Evolutionary conservation across 805 yeast species (phyloP), one percentile per base, ranked within the genome.

Genomic region (Candida endomychidarum): DNA sequence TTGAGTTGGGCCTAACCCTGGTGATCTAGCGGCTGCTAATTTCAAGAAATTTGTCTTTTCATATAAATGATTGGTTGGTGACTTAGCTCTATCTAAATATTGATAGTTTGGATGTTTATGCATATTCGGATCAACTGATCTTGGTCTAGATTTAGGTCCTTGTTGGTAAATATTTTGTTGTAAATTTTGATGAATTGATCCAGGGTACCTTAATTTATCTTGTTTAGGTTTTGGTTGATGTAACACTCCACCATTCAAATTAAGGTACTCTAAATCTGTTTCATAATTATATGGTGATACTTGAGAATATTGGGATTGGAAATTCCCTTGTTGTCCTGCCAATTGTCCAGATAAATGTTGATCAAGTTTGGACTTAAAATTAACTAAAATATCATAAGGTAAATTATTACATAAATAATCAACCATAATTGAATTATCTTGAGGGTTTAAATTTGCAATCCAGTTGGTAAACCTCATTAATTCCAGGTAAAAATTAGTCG

Each of bases 341-440:
- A 8, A 9, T 25, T 24, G 37, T 18, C 44, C 44, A 8, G 35
- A 9, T 48, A 68, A 56, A 46, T 62, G 67, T 34, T 41, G 56
- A 43, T 75, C 80, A 40, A 78, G 49, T 47, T 70, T 73, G 21
- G 71, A 53, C 52, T 70, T 74, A 40, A 79, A 73, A 36, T 77
- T 66, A 24, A 69, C 61, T 45, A 78, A 56, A 11, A 74, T 71
- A 47, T 79, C 83, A 40, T 74, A 71, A 7, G 78, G 73, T 48
- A 79, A 58, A 42, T 65, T 64, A 34, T 70, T 61, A 43, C 80
- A 63, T 55, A 79, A 58, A 52, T 76, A 73, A 49, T 78, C 83
- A 43, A 78, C 66, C 58, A 77, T 73, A 36, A 74, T 62, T 41
- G 74, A 63, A 48, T 68, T 76, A 46, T 79, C 82, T 33, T 67